Conservation (phyloP, 768 basidiomycete genomes). For the Phlegmacium glaucopus region DNA sequence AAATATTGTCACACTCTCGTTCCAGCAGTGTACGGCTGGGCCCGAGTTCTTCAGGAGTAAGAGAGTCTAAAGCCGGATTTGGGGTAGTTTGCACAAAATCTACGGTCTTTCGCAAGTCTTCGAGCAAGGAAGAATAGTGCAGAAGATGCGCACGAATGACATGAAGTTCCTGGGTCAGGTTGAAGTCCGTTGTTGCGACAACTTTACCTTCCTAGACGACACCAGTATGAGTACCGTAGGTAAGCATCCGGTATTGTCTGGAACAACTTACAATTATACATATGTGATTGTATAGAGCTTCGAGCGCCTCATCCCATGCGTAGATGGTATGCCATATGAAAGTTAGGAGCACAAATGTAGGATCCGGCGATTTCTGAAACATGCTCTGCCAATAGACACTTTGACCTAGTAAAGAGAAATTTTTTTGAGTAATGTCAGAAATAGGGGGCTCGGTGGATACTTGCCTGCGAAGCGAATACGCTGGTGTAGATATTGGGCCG, state of each 20-base stretch:
- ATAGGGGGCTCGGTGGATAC: neutral
- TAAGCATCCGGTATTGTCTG: neutral
- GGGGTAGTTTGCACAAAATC: slow-evolving; percentile 41
- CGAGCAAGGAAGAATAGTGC: slow-evolving; percentile 49
- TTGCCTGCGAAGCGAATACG: slow-evolving; percentile 44
- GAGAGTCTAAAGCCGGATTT: slow-evolving; percentile 47
- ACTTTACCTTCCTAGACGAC: slow-evolving; percentile 12
- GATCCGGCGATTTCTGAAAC: slow-evolving; percentile 40
- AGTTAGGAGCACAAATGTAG: slow-evolving; percentile 51
- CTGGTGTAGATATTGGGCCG: slow-evolving; percentile 38
- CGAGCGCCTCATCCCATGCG: slow-evolving; percentile 59
- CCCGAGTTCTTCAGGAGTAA: slow-evolving; percentile 18
- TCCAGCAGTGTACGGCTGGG: slow-evolving; percentile 24
- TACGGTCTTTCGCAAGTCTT: slow-evolving; percentile 51
- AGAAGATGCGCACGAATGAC: slow-evolving; percentile 54
- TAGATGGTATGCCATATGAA: slow-evolving; percentile 60
- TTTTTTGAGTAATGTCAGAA: neutral
- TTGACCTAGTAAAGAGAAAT: slow-evolving; percentile 24
- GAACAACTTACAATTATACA: slow-evolving; percentile 37
- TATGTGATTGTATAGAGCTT: slow-evolving; percentile 48
- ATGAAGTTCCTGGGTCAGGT: slow-evolving; percentile 48
- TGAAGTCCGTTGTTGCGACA: slow-evolving; percentile 19
- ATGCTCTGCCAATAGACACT: slow-evolving; percentile 47
- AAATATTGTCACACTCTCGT: slow-evolving; percentile 45
- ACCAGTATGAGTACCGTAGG: neutral